phyloP scores from a whole-genome alignment of 164 flowering plant genomes.

The Cinnamomum chago region DNA sequence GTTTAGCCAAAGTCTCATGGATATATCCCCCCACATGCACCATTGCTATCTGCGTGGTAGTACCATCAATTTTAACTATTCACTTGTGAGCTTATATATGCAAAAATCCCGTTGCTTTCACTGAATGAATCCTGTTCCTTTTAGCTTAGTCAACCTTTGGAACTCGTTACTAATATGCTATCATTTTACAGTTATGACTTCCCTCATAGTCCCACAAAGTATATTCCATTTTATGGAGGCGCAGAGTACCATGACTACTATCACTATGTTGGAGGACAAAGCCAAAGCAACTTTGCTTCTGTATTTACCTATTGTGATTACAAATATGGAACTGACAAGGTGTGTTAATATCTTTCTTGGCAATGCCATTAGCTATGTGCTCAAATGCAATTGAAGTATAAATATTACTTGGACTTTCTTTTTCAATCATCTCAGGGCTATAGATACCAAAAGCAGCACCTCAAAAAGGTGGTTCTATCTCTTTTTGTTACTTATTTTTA shows the following conservation, averaged over 20 bases:
- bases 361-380: neutral
- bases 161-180: neutral
- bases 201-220: conserved; percentile 81
- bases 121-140: too few species aligned
- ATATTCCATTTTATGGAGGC: conserved; percentile 93
- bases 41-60: too few species aligned
- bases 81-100: too few species aligned
- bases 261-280: conserved; percentile 92
- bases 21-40: too few species aligned
- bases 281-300: conserved; percentile 92
- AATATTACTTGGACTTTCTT: neutral
- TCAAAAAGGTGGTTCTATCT: conserved; percentile 47
- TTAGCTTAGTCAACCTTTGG: too few species aligned
- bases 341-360: conserved; percentile 15
- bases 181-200: conserved; percentile 67
- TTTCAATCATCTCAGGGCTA: conserved; percentile 54
- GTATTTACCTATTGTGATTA: conserved; percentile 95
- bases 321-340: conserved; percentile 96
- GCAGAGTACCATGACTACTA: conserved; percentile 97
- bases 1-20: too few species aligned
- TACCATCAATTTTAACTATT: too few species aligned
- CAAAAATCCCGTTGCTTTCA: too few species aligned
- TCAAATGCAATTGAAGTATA: neutral
- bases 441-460: conserved; percentile 70
- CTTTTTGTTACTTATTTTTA: neutral